phyloP scores from a whole-genome alignment of 208 protist species.

The Leishmania tropica region DNA sequence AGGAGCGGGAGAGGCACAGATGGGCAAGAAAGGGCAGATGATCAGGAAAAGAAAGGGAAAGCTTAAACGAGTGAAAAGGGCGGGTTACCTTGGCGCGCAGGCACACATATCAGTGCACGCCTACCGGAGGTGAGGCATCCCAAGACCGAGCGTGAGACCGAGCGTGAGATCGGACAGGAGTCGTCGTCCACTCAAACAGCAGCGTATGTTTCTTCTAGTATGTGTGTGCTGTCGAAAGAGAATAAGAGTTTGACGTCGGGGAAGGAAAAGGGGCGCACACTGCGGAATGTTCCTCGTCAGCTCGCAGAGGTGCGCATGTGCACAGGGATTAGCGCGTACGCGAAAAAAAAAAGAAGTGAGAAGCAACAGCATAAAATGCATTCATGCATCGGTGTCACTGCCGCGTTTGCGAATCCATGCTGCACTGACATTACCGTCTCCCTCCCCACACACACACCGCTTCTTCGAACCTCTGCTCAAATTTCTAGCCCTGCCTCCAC shows the following conservation, averaged over 20 bases:
- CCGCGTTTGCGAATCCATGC: neutral
- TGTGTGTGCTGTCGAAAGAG: neutral
- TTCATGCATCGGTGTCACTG: neutral
- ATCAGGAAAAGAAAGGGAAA: neutral
- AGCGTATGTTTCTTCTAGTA: neutral
- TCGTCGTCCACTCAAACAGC: neutral
- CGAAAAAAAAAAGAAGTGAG: neutral
- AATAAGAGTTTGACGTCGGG: neutral
- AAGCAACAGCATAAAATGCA: too few species aligned
- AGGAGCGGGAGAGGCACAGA: neutral
- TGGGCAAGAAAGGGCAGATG: neutral
- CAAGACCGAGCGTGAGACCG: too few species aligned
- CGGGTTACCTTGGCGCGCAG: neutral
- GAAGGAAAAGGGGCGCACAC: neutral
- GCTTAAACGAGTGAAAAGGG: neutral
- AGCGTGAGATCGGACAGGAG: neutral
- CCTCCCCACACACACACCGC: neutral
- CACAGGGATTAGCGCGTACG: neutral
- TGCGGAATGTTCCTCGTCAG: neutral
- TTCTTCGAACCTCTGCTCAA: neutral
- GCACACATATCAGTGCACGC: neutral
- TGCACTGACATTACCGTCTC: neutral
- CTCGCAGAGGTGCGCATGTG: neutral
- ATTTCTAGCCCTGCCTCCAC: slow-evolving; percentile 18
- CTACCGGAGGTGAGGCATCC: neutral